phyloP scores from a whole-genome alignment of 1,284 basidiomycete species.

The Chalciporus piperatoides region DNA sequence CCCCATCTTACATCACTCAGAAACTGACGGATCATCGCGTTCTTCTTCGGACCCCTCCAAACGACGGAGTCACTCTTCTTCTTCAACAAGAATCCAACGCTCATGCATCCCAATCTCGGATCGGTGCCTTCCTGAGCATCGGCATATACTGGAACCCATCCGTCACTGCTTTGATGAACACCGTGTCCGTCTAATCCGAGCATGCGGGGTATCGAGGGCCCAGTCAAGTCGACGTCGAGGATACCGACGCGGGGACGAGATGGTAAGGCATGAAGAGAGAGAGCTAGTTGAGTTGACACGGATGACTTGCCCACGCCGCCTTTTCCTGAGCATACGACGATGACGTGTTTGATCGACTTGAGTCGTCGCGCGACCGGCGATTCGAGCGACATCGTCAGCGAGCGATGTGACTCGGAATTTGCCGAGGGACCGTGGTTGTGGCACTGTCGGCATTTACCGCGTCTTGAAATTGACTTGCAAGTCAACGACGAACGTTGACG shows the following conservation, averaged over 20 bases:
- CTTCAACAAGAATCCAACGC: conserved; percentile 92
- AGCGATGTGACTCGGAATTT: not conserved
- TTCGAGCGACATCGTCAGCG: conserved; percentile 36
- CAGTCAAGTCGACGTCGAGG: conserved; percentile 95
- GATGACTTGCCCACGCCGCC: conserved; percentile 99
- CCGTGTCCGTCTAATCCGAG: conserved; percentile 85
- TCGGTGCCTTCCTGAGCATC: conserved; percentile 53
- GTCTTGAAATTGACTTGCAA: conserved; percentile 3
- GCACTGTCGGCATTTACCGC: conserved; percentile 27
- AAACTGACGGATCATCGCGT: conserved; percentile 99
- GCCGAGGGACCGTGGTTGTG: conserved; percentile 11
- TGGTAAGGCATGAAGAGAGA: conserved; percentile 74
- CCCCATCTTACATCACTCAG: conserved; percentile 96
- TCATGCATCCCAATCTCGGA: conserved; percentile 88
- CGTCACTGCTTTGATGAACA: conserved; percentile 90
- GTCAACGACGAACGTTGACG: conserved; percentile 5
- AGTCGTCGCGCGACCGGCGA: conserved; percentile 64
- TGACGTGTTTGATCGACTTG: conserved; percentile 75
- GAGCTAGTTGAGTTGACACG: conserved; percentile 88
- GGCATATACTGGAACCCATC: conserved; percentile 98
- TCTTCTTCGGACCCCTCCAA: conserved; percentile 99
- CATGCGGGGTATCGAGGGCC: conserved; percentile 97
- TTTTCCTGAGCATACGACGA: conserved; percentile 94
- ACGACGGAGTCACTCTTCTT: conserved; percentile 91
- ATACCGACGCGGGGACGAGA: conserved; percentile 77